Percentiles rank a stretch among this genome's conserved stretches.
Conservation (phyloP, 805 yeast genomes). For the Metschnikowia bowlesiae region DNA sequence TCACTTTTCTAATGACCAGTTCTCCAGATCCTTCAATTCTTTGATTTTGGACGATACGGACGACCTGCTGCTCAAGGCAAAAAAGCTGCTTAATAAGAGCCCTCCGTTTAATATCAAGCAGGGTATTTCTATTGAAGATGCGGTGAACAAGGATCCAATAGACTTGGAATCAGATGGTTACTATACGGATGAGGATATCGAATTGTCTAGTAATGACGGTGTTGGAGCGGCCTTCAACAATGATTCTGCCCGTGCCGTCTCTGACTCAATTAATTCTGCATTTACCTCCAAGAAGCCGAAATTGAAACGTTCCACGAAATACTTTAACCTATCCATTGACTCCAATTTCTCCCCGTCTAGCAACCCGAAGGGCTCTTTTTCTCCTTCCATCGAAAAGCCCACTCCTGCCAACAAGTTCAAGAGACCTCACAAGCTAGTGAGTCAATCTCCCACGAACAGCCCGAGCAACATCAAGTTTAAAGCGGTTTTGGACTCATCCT, state of each 20-base stretch:
- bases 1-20: conserved; percentile 36
- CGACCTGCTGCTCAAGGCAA: conserved; percentile 16
- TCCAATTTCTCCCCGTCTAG: conserved; percentile 19
- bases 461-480: conserved; percentile 12
- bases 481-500: conserved; percentile 7
- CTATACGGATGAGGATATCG: conserved; percentile 13
- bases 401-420: conserved; percentile 30
- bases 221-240: not conserved
- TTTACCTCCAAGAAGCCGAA: conserved; percentile 9
- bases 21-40: conserved; percentile 40
- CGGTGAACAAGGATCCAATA: conserved; percentile 18
- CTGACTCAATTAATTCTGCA: not conserved
- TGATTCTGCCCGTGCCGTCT: not conserved
- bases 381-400: conserved; percentile 11
- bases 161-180: conserved; percentile 16
- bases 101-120: conserved; percentile 40
- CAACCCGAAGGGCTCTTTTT: conserved; percentile 12
- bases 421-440: conserved; percentile 40
- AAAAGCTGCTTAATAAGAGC: conserved; percentile 32
- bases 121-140: conserved; percentile 20
- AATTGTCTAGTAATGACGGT: conserved; percentile 9
- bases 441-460: conserved; percentile 42
- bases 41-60: conserved; percentile 36
- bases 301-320: conserved; percentile 40
- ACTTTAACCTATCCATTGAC: conserved; percentile 38